A percentile compares a stretch with the other conserved stretches of the same genome.
phyloP scores from a whole-genome alignment of 768 basidiomycete species.

The Mycena epipterygia region DNA sequence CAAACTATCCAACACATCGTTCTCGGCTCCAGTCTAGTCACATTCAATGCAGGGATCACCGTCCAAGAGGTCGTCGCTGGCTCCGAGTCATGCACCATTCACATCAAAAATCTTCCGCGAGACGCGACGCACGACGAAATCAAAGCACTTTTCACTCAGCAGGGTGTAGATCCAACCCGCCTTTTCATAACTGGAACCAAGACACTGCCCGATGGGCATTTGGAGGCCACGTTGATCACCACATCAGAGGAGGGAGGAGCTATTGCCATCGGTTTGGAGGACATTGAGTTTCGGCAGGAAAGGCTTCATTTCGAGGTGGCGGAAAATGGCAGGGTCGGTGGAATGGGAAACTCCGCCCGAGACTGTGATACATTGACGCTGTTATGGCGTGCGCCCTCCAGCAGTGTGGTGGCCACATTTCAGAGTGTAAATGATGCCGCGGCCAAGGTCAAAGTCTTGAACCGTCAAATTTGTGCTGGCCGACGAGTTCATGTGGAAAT shows the following conservation, averaged over 20 bases:
- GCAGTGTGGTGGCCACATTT: conserved; percentile 61
- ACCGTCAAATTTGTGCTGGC: conserved; percentile 52
- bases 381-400: conserved; percentile 66
- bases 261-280: conserved; percentile 61
- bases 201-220: conserved; percentile 40
- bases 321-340: conserved; percentile 52
- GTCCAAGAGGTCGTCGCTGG: conserved; percentile 60
- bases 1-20: conserved; percentile 59
- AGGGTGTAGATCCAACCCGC: conserved; percentile 52
- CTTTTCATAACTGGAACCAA: conserved; percentile 52
- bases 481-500: conserved; percentile 63
- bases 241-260: conserved; percentile 56
- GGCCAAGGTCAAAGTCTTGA: conserved; percentile 51
- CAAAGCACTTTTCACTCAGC: conserved; percentile 55
- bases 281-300: conserved; percentile 61
- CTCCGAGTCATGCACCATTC: conserved; percentile 66
- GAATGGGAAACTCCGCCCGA: conserved; percentile 55
- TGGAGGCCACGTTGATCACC: conserved; percentile 60
- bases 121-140: conserved; percentile 57
- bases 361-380: conserved; percentile 59
- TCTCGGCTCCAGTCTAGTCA: conserved; percentile 61
- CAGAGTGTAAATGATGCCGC: conserved; percentile 46
- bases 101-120: conserved; percentile 59
- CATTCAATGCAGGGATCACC: conserved; percentile 64
- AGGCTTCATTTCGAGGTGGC: conserved; percentile 57